These are phyloP conservation scores for Clarireedia homoeocarpa DNA, from an alignment of 2,329 filamentous ascomycete species.

Conservation along the genomic window DNA sequence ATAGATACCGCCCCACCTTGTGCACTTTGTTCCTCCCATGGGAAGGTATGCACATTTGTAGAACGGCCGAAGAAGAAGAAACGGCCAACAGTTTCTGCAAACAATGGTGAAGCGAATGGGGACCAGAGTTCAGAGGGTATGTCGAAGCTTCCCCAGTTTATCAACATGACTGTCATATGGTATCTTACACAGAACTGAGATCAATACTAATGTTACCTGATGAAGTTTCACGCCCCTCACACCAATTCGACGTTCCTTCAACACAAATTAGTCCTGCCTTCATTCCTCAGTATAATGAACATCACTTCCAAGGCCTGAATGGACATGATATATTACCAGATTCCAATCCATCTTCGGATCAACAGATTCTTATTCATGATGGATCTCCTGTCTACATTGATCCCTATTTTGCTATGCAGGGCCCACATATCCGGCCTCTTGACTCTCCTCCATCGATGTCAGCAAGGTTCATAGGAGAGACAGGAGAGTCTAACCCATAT, in stretches of 20 bases:
- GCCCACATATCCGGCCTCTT: slow-evolving; percentile 20
- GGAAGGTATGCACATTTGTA: slow-evolving; percentile 38
- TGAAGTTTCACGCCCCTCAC: slow-evolving; percentile 1
- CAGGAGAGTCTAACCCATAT: slow-evolving; percentile 29
- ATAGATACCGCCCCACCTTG: slow-evolving; percentile 36
- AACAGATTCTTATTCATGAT: slow-evolving; percentile 21
- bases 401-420: slow-evolving; percentile 23
- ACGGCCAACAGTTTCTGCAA: slow-evolving; percentile 19
- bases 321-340: slow-evolving; percentile 19
- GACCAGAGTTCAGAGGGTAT: slow-evolving; percentile 13
- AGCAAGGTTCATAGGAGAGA: slow-evolving; percentile 28
- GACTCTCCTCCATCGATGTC: slow-evolving; percentile 23
- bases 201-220: slow-evolving; percentile 12
- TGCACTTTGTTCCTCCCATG: slow-evolving; percentile 35
- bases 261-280: slow-evolving; percentile 25
- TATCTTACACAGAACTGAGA: neutral
- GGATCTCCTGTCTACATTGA: slow-evolving; percentile 23
- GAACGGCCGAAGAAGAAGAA: slow-evolving; percentile 32
- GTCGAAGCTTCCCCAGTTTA: neutral
- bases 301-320: slow-evolving; percentile 20
- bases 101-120: slow-evolving; percentile 19
- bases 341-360: slow-evolving; percentile 19
- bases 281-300: slow-evolving; percentile 24
- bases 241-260: slow-evolving; percentile 20
- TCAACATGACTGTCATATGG: neutral